A percentile compares a stretch with the other conserved stretches of the same genome.
phyloP scores from a whole-genome alignment of 495 filamentous ascomycete genomes.

The Rhizodiscina lignyota region DNA sequence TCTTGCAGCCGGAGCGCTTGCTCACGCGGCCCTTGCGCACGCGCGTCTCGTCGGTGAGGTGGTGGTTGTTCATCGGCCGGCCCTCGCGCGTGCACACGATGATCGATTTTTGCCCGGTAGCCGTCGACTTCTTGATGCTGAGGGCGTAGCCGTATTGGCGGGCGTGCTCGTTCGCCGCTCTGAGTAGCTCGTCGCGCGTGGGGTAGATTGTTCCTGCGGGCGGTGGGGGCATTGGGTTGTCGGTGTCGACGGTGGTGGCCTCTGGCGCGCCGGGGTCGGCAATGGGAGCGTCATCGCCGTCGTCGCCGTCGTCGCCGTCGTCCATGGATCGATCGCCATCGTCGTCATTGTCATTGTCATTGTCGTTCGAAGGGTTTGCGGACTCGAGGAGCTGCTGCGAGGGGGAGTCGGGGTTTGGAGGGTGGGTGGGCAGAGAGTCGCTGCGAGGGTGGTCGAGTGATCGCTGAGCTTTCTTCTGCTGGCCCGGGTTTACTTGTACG shows the following conservation, averaged over 20 bases:
- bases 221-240: no score
- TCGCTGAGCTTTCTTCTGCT: no score
- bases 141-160: conserved; percentile 13
- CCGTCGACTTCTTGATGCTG: conserved; percentile 13
- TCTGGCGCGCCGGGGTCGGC: neutral
- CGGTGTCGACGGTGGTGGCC: conserved; percentile 11
- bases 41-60: conserved; percentile 13
- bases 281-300: neutral
- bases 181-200: conserved; percentile 9
- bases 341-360: no score
- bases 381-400: no score
- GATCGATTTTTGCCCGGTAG: conserved; percentile 10
- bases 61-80: conserved; percentile 13
- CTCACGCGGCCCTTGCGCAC: conserved; percentile 12
- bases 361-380: no score
- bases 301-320: neutral
- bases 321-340: neutral
- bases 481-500: no score
- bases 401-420: no score
- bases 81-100: conserved; percentile 15
- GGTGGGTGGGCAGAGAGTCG: no score
- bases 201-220: conserved; percentile 7
- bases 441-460: no score
- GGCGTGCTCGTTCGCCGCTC: conserved; percentile 12
- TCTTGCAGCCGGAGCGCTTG: conserved; percentile 12